Conservation (phyloP, 2,329 filamentous ascomycete species). For the Verticillium tricorpus region DNA sequence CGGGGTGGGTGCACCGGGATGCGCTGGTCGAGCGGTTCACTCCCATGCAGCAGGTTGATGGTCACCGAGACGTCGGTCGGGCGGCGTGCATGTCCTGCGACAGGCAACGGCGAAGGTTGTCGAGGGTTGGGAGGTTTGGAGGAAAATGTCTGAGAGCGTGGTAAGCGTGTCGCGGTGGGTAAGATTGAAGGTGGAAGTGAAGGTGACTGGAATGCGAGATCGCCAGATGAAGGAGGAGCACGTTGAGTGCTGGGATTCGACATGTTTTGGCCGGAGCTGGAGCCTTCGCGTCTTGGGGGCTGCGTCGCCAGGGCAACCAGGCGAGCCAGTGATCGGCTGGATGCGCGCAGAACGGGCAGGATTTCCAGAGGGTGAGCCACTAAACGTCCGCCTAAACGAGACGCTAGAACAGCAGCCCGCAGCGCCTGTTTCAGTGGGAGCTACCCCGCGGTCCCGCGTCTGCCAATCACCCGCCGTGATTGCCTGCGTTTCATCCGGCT, state of each 20-base stretch:
- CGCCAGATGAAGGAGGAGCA: constrained; percentile 1
- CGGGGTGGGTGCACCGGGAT: constrained; percentile 2
- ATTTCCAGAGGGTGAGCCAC: neutral
- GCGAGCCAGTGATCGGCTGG: neutral
- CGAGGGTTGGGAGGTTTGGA: neutral
- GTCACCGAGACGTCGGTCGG: neutral
- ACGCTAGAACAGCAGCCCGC: neutral
- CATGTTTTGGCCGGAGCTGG: constrained; percentile 1
- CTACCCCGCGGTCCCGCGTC: neutral
- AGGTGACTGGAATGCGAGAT: constrained; percentile 3
- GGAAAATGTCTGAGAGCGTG: neutral
- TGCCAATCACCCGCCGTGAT: neutral
- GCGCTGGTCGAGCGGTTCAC: constrained; percentile 1
- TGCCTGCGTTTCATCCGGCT: neutral
- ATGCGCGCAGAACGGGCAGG: neutral
- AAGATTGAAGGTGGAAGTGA: neutral
- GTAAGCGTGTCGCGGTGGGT: neutral
- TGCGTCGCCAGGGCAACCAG: neutral
- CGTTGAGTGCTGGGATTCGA: neutral
- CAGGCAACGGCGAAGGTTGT: neutral
- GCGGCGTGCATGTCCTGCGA: constrained; percentile 1
- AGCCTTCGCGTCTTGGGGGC: neutral
- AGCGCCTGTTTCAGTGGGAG: neutral
- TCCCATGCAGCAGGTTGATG: constrained; percentile 1
- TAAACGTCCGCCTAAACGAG: neutral